These are phyloP conservation scores for Apiotrichum sp. DNA, from an alignment of 1,284 basidiomycete genomes.

Conservation along the genomic window DNA sequence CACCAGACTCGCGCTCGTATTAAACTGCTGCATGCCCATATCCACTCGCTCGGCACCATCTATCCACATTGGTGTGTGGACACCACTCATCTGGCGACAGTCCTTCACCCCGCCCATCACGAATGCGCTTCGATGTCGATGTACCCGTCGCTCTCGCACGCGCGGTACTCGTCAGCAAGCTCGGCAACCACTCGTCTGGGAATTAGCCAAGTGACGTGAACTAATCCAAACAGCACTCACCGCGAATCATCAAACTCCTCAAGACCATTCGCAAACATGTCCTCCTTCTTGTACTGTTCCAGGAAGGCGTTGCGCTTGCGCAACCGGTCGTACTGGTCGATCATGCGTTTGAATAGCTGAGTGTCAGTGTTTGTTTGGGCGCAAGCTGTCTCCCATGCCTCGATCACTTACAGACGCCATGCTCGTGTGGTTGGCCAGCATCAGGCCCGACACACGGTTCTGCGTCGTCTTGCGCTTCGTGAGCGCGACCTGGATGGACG, in stretches of 20 bases:
- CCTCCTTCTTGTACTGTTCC: conserved; percentile 96
- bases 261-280: conserved; percentile 81
- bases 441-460: conserved; percentile 95
- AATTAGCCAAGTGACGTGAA: background rate
- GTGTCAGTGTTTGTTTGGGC: background rate
- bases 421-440: conserved; percentile 98
- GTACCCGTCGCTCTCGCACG: conserved; percentile 84
- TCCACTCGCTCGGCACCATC: too few relatives aligned
- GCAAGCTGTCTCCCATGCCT: background rate
- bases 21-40: too few relatives aligned
- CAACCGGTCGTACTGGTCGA: conserved; percentile 90
- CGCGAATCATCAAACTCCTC: conserved; percentile 93
- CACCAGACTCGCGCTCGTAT: too few relatives aligned
- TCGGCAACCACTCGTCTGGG: conserved; percentile 74
- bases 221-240: conserved; percentile 43
- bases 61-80: too few relatives aligned
- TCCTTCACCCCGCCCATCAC: too few relatives aligned
- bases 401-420: conserved; percentile 71
- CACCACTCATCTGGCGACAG: too few relatives aligned
- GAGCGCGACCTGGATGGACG: conserved; percentile 94
- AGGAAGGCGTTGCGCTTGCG: conserved; percentile 88
- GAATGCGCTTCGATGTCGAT: conserved; percentile 47
- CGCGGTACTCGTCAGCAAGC: conserved; percentile 81
- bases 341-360: conserved; percentile 89
- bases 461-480: conserved; percentile 83